These are phyloP conservation scores for Lecanicillium sp. DNA, from an alignment of 2,329 filamentous ascomycete species.

Conservation along the genomic window DNA sequence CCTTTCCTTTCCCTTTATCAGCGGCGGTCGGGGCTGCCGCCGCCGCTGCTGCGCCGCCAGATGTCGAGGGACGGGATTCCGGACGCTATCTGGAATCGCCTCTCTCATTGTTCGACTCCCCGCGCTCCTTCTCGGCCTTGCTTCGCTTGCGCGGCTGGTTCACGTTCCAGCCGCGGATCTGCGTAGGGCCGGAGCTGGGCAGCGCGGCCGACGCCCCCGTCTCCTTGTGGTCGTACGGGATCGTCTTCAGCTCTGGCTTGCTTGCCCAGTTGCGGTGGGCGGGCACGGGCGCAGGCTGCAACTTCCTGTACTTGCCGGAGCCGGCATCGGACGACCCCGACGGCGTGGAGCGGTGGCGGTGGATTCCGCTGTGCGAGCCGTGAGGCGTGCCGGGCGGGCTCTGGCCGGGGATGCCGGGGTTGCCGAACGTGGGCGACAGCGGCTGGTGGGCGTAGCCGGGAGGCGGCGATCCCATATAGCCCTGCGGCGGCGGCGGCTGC, in stretches of 20 bases:
- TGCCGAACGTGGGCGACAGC: conserved; percentile 34
- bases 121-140: conserved; percentile 28
- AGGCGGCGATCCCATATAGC: conserved; percentile 31
- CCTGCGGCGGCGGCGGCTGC: conserved; percentile 21
- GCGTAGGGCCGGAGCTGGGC: conserved; percentile 49
- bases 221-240: conserved; percentile 55
- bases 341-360: conserved; percentile 32
- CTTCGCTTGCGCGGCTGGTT: conserved; percentile 34
- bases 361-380: conserved; percentile 24
- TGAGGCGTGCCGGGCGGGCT: conserved; percentile 31
- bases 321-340: conserved; percentile 33
- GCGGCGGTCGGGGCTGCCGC: too few species aligned
- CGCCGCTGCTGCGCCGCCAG: neutral
- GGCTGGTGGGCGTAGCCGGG: conserved; percentile 27
- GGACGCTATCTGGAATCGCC: conserved; percentile 34
- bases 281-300: conserved; percentile 52
- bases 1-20: neutral
- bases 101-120: conserved; percentile 28
- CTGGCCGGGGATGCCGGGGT: conserved; percentile 27
- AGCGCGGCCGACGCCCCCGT: conserved; percentile 49
- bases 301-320: conserved; percentile 47
- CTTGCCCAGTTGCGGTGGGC: conserved; percentile 42
- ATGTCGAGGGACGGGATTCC: conserved; percentile 20
- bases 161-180: conserved; percentile 52
- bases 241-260: conserved; percentile 51